A percentile compares a stretch with the other conserved stretches of the same genome.
phyloP scores from a whole-genome alignment of 129 eudicot genomes.

The Smallanthus sonchifolius region DNA sequence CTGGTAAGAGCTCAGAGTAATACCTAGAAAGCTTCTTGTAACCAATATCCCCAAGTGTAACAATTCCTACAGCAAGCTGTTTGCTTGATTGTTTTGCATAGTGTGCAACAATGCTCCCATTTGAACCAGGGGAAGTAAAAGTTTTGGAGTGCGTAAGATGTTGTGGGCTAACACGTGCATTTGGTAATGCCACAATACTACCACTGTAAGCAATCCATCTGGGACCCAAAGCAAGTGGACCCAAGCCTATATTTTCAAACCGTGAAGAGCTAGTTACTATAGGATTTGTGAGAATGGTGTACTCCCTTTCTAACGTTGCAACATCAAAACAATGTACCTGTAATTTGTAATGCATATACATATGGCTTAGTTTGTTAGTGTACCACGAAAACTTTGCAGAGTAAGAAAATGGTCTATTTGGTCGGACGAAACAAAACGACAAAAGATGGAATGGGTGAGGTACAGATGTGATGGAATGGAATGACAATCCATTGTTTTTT shows the following conservation, averaged over 20 bases:
- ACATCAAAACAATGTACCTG: slow-evolving; percentile 89
- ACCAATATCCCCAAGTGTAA: slow-evolving; percentile 75
- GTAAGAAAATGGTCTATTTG: not conserved
- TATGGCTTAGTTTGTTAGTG: not conserved
- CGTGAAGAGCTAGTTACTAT: slow-evolving; percentile 40
- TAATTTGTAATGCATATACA: not conserved
- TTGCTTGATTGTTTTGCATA: slow-evolving; percentile 91
- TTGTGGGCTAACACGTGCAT: slow-evolving; percentile 73
- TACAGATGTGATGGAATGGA: not conserved
- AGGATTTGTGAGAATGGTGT: slow-evolving; percentile 72
- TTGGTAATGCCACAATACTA: slow-evolving; percentile 50
- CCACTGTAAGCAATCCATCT: slow-evolving; percentile 97
- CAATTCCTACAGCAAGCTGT: slow-evolving; percentile 89
- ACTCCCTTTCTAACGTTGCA: slow-evolving; percentile 71
- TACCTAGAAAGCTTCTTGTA: slow-evolving; percentile 80
- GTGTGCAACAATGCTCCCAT: slow-evolving; percentile 86
- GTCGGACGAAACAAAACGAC: not conserved
- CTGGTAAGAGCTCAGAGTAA: slow-evolving; percentile 72
- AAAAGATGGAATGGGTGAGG: not conserved
- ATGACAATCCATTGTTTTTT: not conserved
- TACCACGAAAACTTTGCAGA: not conserved
- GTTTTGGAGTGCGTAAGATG: slow-evolving; percentile 60
- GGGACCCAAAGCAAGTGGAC: slow-evolving; percentile 91
- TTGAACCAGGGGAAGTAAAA: slow-evolving; percentile 47
- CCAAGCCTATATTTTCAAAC: slow-evolving; percentile 59